These are phyloP conservation scores for Phytophthora brassicae DNA, from an alignment of 352 stramenopile genomes.

Conservation along the genomic window DNA sequence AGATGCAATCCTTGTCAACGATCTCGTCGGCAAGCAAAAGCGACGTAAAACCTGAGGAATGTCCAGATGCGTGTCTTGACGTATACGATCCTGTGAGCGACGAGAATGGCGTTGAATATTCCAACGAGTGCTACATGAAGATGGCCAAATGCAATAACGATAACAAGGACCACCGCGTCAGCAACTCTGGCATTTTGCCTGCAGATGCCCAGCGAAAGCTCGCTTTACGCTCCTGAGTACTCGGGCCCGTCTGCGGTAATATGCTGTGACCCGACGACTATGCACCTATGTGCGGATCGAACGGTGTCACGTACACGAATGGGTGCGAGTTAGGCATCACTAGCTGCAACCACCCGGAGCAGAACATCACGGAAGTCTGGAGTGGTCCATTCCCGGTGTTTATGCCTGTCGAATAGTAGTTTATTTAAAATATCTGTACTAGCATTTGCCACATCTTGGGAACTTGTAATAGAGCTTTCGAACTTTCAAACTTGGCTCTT, in stretches of 20 bases:
- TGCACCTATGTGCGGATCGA: slow-evolving; percentile 30
- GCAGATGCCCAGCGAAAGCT: slow-evolving; percentile 16
- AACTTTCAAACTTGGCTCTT: too few species aligned
- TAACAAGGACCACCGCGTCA: slow-evolving; percentile 1
- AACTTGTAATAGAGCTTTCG: too few species aligned
- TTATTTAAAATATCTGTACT: too few species aligned
- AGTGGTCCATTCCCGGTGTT: too few species aligned
- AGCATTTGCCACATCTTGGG: too few species aligned
- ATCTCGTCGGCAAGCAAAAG: neutral
- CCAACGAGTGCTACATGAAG: slow-evolving; percentile 39
- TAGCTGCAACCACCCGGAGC: slow-evolving; percentile 29
- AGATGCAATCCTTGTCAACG: neutral
- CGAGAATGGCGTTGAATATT: slow-evolving; percentile 36
- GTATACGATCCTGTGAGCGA: slow-evolving; percentile 33
- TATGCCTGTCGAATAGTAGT: too few species aligned
- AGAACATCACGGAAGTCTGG: slow-evolving; percentile 18
- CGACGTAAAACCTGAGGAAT: neutral
- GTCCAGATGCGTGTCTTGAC: slow-evolving; percentile 8
- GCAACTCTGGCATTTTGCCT: slow-evolving; percentile 1
- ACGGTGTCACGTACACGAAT: slow-evolving; percentile 39
- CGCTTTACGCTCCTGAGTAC: slow-evolving; percentile 8
- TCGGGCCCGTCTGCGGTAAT: slow-evolving; percentile 6
- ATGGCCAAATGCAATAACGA: slow-evolving; percentile 34
- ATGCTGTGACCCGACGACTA: slow-evolving; percentile 30
- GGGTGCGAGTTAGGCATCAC: slow-evolving; percentile 28